A percentile compares a stretch with the other conserved stretches of the same genome.
Evolutionary conservation across 2,329 filamentous ascomycete species (phyloP).

Genomic region (Fusarium robinianum): DNA sequence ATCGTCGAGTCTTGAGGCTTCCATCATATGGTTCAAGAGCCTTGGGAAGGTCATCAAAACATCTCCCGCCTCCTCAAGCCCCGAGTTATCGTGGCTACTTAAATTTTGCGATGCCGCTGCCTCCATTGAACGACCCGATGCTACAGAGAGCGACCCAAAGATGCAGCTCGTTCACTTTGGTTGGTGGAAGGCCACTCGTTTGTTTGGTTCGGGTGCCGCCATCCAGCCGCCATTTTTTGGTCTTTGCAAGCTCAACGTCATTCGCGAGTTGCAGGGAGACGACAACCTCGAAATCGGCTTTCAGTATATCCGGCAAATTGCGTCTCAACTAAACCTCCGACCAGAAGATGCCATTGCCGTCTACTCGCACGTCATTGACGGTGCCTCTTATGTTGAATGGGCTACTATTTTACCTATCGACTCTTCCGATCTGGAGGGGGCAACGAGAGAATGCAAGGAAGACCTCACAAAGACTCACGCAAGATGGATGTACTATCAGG

Average conservation of each 20-base stretch:
- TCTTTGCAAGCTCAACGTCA: slow-evolving; percentile 1
- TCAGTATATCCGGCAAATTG: slow-evolving; percentile 4
- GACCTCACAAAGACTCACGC: background rate
- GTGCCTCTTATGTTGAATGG: slow-evolving; percentile 2
- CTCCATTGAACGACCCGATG: background rate
- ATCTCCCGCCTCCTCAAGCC: slow-evolving; percentile 1
- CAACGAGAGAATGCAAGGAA: background rate
- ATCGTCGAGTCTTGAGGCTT: slow-evolving; percentile 2
- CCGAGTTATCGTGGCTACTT: slow-evolving; percentile 3
- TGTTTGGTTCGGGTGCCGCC: background rate
- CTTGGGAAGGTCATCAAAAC: slow-evolving; percentile 1
- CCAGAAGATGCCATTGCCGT: slow-evolving; percentile 1
- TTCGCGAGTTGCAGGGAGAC: slow-evolving; percentile 2
- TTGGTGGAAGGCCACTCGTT: slow-evolving; percentile 5
- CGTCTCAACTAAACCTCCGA: background rate
- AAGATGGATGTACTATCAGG: slow-evolving; percentile 3
- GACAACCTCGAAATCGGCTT: slow-evolving; percentile 1
- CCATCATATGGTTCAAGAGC: slow-evolving; percentile 3
- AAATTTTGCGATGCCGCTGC: slow-evolving; percentile 2
- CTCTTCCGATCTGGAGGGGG: background rate
- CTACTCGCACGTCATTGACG: background rate
- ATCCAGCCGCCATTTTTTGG: slow-evolving; percentile 9
- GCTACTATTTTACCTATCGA: slow-evolving; percentile 1
- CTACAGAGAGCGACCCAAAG: slow-evolving; percentile 1
- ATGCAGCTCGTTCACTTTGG: slow-evolving; percentile 6